Evolutionary conservation across 2,329 filamentous ascomycete species (phyloP).

Genomic region (Colletotrichum brevisporum): DNA sequence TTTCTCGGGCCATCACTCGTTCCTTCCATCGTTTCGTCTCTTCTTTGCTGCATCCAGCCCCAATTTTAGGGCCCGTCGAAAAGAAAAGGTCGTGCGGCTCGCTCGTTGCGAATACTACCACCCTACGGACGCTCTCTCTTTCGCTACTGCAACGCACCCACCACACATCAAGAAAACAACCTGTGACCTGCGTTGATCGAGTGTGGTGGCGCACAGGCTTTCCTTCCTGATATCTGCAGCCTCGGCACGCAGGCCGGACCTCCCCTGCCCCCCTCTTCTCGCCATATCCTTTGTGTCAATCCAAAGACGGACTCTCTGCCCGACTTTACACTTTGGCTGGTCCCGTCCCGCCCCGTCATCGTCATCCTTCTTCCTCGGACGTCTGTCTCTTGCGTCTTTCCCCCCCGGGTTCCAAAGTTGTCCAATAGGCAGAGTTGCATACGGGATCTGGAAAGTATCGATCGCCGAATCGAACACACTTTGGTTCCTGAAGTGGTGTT

Average conservation of each 20-base stretch:
- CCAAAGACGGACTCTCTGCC: neutral
- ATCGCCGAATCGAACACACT: constrained; percentile 6
- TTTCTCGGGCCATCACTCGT: neutral
- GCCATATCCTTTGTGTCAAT: no score
- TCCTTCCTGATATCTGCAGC: constrained; percentile 22
- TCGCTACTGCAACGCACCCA: constrained; percentile 7
- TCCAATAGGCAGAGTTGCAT: constrained; percentile 1
- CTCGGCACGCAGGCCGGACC: constrained; percentile 10
- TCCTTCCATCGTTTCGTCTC: constrained; percentile 34
- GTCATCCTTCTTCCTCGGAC: no score
- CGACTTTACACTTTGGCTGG: constrained; percentile 4
- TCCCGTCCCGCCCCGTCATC: neutral
- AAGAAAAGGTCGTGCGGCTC: constrained; percentile 22
- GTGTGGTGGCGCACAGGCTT: neutral
- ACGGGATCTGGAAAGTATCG: neutral
- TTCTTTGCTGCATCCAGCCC: constrained; percentile 15
- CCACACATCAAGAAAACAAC: neutral
- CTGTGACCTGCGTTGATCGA: constrained; percentile 1
- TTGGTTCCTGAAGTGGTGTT: constrained; percentile 1
- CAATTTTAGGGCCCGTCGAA: constrained; percentile 14
- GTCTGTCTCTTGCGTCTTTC: no score
- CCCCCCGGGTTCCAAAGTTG: no score
- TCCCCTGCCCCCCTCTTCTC: neutral
- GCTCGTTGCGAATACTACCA: constrained; percentile 5
- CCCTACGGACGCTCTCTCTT: constrained; percentile 2